Evolutionary conservation across 1,139 yeast species (phyloP), one percentile per base, ranked within the genome.

Genomic region (Zygosaccharomyces pseudobailii): DNA sequence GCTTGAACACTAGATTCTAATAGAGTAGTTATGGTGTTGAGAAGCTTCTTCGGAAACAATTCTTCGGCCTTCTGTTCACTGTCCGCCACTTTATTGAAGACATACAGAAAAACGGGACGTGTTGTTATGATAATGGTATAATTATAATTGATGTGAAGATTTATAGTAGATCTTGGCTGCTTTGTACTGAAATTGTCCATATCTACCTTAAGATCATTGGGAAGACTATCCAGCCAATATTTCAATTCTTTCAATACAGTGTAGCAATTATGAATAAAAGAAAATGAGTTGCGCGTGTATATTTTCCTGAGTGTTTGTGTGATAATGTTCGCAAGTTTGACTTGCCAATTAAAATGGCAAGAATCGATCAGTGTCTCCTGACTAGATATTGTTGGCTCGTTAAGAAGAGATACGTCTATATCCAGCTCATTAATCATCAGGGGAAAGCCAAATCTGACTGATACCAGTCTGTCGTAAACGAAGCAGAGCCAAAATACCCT

Each of bases 401-500:
- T 25, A 25, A 40, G 45, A 22, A 46, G 28, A 4, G 55, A 55
- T 25, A 52, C 40, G 13, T 52, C 49, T 25, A 52, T 45, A 34
- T 52, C 55, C 19, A 30, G 22, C 43, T 54, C 57, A 17, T 52
- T 49, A 7, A 52, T 47, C 36, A 47, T 42, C 24, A 54, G 38
- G 5, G 57, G 57, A 23, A 46, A 49, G 6, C 57, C 57, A 37
- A 52, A 49, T 36, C 57, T 43, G 7, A 51, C 50, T 9, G 55
- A 50, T 6, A 54, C 46, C 9, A 54, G 28, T 23, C 55, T 46
- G 25, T 54, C 57, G 32, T 54, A 52, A 4, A 54, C 42, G 34
- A 49, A 54, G 36, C 57, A 54, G 3, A 52, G 45, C 57, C 55
- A 52, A 32, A 54, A 52, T 3, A 47, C 40, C 23, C 55, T 50